A percentile compares a stretch with the other conserved stretches of the same genome.
These are phyloP conservation scores for Rhodotorula diobovata DNA, from an alignment of 768 basidiomycete species.

Conservation along the genomic window DNA sequence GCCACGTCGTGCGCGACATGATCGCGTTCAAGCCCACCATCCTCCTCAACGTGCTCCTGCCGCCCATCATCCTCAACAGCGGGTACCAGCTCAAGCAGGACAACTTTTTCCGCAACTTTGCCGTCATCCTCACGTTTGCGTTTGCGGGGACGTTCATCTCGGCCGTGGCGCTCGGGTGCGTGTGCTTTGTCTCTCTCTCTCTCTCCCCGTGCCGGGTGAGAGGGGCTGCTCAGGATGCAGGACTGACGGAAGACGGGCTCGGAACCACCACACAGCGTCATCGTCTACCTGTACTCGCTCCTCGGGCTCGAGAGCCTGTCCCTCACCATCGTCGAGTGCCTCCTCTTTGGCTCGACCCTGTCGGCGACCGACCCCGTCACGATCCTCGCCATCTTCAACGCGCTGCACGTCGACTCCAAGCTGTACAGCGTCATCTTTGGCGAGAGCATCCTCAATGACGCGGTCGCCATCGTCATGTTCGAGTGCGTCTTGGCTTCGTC, in stretches of 20 bases:
- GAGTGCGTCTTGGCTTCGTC: slow-evolving; percentile 63
- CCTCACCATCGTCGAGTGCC: slow-evolving; percentile 80
- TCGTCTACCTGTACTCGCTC: slow-evolving; percentile 91
- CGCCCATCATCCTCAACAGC: slow-evolving; percentile 95
- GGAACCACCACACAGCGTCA: slow-evolving; percentile 60
- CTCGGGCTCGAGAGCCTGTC: slow-evolving; percentile 84
- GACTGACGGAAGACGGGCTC: too few relatives aligned
- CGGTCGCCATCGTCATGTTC: slow-evolving; percentile 99
- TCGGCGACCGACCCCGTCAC: slow-evolving; percentile 98
- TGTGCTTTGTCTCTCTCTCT: slow-evolving; percentile 31
- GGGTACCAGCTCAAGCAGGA: slow-evolving; percentile 97
- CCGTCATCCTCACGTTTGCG: slow-evolving; percentile 77
- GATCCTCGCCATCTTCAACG: slow-evolving; percentile 95
- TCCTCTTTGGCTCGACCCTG: slow-evolving; percentile 91
- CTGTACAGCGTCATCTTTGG: slow-evolving; percentile 96
- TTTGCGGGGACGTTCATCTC: slow-evolving; percentile 95
- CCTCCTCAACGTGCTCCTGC: slow-evolving; percentile 96
- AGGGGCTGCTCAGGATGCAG: too few relatives aligned
- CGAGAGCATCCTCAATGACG: slow-evolving; percentile 93
- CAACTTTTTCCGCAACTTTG: slow-evolving; percentile 98
- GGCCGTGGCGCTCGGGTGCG: slow-evolving; percentile 90
- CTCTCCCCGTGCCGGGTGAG: too few relatives aligned
- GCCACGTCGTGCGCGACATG: slow-evolving; percentile 94
- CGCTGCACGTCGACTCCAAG: slow-evolving; percentile 97
- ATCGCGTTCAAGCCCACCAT: slow-evolving; percentile 70